phyloP scores from a whole-genome alignment of 2,329 filamentous ascomycete species.

The Diaporthe eres region DNA sequence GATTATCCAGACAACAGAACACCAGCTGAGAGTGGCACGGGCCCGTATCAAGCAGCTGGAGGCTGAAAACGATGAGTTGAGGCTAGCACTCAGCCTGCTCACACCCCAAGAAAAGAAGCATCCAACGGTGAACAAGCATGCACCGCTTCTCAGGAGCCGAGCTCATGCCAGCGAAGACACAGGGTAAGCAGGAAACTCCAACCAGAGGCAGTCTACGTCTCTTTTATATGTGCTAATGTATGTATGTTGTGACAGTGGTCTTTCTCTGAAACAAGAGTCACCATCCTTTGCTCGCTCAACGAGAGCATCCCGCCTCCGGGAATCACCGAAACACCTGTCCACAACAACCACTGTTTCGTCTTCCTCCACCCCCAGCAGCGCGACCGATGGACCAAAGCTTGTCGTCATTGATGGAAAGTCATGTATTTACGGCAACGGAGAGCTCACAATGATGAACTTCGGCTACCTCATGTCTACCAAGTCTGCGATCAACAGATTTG shows the following conservation, averaged over 20 bases:
- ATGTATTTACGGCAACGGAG: neutral
- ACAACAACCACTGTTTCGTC: neutral
- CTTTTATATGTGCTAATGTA: neutral
- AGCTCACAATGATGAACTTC: neutral
- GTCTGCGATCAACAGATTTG: neutral
- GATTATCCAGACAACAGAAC: neutral
- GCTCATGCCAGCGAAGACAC: neutral
- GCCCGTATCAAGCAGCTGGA: neutral
- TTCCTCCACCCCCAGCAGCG: neutral
- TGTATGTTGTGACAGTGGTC: neutral
- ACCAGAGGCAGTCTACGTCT: neutral
- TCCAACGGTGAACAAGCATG: neutral
- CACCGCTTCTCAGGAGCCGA: rapidly evolving
- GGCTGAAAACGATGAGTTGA: neutral
- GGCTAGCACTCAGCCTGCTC: neutral
- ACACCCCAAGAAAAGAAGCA: neutral
- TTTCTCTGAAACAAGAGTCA: too few species aligned
- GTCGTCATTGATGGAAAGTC: neutral
- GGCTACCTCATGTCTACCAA: neutral
- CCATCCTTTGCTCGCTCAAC: neutral
- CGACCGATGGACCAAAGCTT: neutral
- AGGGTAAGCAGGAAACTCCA: neutral
- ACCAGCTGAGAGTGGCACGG: neutral
- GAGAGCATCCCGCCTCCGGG: neutral
- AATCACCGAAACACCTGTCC: neutral